Evolutionary conservation across 2,329 filamentous ascomycete species (phyloP), one percentile per base, ranked within the genome.

Genomic region (Lithohypha guttulata): DNA sequence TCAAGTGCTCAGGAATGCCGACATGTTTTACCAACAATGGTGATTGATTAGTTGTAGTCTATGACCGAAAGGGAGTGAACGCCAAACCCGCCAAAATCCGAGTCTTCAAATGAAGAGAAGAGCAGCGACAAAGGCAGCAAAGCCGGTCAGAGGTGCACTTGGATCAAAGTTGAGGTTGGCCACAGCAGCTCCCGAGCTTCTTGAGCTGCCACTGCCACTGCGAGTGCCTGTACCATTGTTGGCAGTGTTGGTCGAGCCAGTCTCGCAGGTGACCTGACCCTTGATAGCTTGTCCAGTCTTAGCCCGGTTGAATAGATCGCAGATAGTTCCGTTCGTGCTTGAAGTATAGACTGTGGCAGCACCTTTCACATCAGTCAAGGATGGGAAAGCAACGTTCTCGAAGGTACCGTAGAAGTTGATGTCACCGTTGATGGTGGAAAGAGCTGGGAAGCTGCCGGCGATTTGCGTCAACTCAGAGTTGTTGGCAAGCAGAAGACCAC

Each of bases 331-430:
- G 43, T 68, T 70, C 18, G 38, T 42, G 14, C 44, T 49, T 31
- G 79, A 82, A 50, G 72, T 78, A 53, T 77, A 69, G 50, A 84
- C 65, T 55, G 79, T 78, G 59, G 84, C 81, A 45, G 74, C 75
- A 62, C 84, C 84, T 56, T 72, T 70, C 51, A 87, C 81, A 48
- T 79, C 70, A 43, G 71, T 63, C 18, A 89, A 69, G 25, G 64
- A 57, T 44, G 83, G 79, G 39, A 95, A 72, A 23, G 69, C 57
- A 50, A 91, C 77, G 44, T 85, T 93, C 52, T 1, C 72, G 63
- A 95, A 93, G 68, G 77, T 81, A 55, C 91, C 91, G 53, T 79
- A 78, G 60, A 94, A 76, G 60, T 85, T 80, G 56, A 96, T 70
- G 54, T 84, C 85, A 65, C 87, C 89, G 48, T 70, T 73, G 43